Base-by-base conservation (phyloP, 805 yeast species). In the Komagataella mondaviorum region DNA sequence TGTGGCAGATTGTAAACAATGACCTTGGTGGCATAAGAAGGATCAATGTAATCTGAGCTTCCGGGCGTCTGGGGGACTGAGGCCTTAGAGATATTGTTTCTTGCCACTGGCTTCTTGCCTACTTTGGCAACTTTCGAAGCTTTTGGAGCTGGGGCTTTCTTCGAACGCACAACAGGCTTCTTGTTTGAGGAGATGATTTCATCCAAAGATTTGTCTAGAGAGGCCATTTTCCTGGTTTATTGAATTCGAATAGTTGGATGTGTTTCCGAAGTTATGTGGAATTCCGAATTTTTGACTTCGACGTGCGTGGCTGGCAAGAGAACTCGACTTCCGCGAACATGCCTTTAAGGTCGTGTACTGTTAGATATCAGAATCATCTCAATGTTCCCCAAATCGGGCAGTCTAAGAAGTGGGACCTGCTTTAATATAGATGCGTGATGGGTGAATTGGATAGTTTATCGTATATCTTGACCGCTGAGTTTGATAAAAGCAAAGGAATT, bases 181-280 rank as follows among this genome's bases (percentile, higher is more conserved):
- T 55, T 60, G 53, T 56, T 62, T 56, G 86, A 70, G 54, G 95
- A 79, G 64, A 91, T 86, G 68, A 91, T 91, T 61, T 89, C 97
- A 73, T 91, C 99, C 64, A 91, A 80, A 49, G 97, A 88, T 73
- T 87, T 85, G 72, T 91, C 96, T 71, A 91, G 78, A 62, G 85
- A 77, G 56, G 84, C 76, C 90, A 84, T 86, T 53, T 50, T 65
- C 50, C 24, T 49, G 20, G 20, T 45, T 22, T n/a, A 24, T 44
- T 23, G 20, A 30, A 17, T 30, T 46, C 23, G 49, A 46, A 30
- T 14, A 30, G 39, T 30, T 30, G 12, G 39, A 30, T 30, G 39
- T 10, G 10, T 30, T 30, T 30, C 14, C 39, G 39, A 10, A 30
- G 39, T 10, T 30, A 14, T 30, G 39, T 30, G 39, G 39, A 10